phyloP scores from a whole-genome alignment of 2,329 filamentous ascomycete genomes.

The Fusarium subglutinans region DNA sequence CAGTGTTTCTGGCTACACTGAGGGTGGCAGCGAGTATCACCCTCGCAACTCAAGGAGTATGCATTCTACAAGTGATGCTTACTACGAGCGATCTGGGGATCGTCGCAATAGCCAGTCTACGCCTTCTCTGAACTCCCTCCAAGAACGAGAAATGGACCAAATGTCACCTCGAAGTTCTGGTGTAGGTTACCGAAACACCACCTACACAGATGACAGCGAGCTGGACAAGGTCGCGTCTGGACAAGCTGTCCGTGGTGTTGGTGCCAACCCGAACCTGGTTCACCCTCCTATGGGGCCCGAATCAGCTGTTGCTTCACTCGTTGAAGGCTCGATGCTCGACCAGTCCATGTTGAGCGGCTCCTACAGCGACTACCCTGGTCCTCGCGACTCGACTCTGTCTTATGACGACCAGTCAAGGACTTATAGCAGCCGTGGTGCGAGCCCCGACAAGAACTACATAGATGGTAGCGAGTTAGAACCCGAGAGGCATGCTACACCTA shows the following conservation, averaged over 20 bases:
- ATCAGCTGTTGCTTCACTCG: constrained; percentile 87
- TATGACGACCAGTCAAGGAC: constrained; percentile 45
- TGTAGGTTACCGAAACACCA: constrained; percentile 63
- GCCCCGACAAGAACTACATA: constrained; percentile 55
- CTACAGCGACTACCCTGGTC: constrained; percentile 57
- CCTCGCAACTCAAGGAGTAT: constrained; percentile 67
- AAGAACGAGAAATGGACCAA: constrained; percentile 63
- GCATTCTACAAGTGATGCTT: constrained; percentile 59
- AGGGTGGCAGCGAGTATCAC: constrained; percentile 69
- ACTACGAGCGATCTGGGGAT: constrained; percentile 64
- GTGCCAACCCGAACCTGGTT: constrained; percentile 79
- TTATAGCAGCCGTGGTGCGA: constrained; percentile 48
- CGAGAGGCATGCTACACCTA: constrained; percentile 53
- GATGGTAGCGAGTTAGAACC: constrained; percentile 52
- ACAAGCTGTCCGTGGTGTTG: constrained; percentile 76
- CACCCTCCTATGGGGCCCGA: constrained; percentile 79
- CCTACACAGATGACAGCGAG: constrained; percentile 63
- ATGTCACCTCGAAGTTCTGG: constrained; percentile 63
- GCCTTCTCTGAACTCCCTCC: constrained; percentile 50
- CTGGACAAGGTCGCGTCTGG: constrained; percentile 69
- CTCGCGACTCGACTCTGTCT: constrained; percentile 50
- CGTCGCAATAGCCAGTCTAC: constrained; percentile 47
- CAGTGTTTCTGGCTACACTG: constrained; percentile 87
- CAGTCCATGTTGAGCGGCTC: constrained; percentile 73
- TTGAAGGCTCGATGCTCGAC: constrained; percentile 76